Evolutionary conservation across 2,329 filamentous ascomycete species (phyloP).

Genomic region (Aspergillus quadrilineatus): DNA sequence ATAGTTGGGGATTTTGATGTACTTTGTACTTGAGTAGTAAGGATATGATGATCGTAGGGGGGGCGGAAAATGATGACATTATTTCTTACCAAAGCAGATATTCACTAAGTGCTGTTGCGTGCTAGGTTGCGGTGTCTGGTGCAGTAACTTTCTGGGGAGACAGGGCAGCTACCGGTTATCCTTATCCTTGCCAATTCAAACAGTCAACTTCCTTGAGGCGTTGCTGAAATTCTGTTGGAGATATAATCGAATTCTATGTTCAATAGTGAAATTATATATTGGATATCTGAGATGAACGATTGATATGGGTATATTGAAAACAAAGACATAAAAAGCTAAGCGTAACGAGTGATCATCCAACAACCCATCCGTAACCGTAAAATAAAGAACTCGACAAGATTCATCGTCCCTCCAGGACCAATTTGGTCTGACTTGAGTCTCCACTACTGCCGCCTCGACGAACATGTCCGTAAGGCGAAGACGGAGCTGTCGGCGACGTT

Average conservation of each 20-base stretch:
- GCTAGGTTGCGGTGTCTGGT: too few relatives aligned
- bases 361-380: neutral
- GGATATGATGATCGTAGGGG: neutral
- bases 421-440: slow-evolving; percentile 22
- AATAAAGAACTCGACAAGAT: neutral
- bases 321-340: neutral
- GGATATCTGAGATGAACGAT: neutral
- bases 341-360: neutral
- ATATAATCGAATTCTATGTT: neutral
- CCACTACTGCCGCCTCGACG: slow-evolving; percentile 8
- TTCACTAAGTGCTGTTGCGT: too few relatives aligned
- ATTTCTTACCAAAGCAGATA: too few relatives aligned
- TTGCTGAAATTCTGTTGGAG: too few relatives aligned
- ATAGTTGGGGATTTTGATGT: neutral
- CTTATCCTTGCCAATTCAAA: too few relatives aligned
- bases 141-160: too few relatives aligned
- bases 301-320: neutral
- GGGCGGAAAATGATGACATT: too few relatives aligned
- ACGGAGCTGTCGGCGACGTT: neutral
- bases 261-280: neutral
- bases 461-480: neutral
- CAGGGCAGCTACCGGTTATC: too few relatives aligned
- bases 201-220: too few relatives aligned
- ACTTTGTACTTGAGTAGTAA: neutral
- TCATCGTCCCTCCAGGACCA: slow-evolving; percentile 22